Base-by-base conservation (phyloP, 2,329 filamentous ascomycete genomes). In the Hymenoscyphus fructigenus region DNA sequence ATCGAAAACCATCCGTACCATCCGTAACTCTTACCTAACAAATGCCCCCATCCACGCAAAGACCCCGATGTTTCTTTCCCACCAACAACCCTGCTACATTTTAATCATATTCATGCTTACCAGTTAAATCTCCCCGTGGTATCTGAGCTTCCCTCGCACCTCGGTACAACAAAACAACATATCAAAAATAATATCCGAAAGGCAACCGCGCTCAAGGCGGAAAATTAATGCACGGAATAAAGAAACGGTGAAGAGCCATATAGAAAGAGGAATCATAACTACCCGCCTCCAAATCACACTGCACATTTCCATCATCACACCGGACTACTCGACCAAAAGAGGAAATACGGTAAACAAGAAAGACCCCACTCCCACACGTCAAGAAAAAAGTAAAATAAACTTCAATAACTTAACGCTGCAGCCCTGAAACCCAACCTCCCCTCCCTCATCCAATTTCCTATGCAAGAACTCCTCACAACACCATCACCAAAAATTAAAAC, bases 21-120 rank as follows among this genome's bases (percentile, higher is more conserved):
- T 23, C 44, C 44, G 20, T 50, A 50, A n/a, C 44, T 50, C 44
- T 50, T 50, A 50, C 44, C 44, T 50, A 50, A 50, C 9, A 50
- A 20, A 50, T 9, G 6, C n/a, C 44, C 44, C 29, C 44, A n/a
- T 50, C 44, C 17, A n/a, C n/a, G n/a, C 44, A 20, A 20, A 50
- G n/a, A 50, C 44, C 20, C 44, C 44, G 20, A 50, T 50, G 12
- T 20, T n/a, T 23, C 44, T 50, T 26, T 50, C 44, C 20, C n/a
- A 26, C 44, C 44, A 7, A 50, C 5, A 9, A 50, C 44, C 44
- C 44, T n/a, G 44, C 44, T 50, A 50, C n/a, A 50, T 10, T 50
- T 50, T 50, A n/a, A 50, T 50, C 44, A 50, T 20, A 50, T 50
- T 50, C 44, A 50, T 50, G 44, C 44, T 23, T 50, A 50, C 44